Percentiles rank a stretch among this genome's conserved stretches.
Conservation (phyloP, 1,139 yeast genomes). For the Blastobotrys ciferrii region DNA sequence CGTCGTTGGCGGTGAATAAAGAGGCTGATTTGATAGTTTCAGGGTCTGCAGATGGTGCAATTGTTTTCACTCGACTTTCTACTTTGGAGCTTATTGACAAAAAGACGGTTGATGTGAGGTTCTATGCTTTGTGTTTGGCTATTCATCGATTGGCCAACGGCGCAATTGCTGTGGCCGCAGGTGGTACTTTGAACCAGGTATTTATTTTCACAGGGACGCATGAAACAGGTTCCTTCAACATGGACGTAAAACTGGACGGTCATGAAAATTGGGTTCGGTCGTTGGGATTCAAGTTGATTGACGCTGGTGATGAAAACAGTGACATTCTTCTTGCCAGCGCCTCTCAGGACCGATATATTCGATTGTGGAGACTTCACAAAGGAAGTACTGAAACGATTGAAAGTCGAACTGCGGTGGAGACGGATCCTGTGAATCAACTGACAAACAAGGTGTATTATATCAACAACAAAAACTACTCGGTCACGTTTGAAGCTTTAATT, state of each 20-base stretch:
- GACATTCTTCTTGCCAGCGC: constrained; percentile 73
- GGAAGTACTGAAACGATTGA: constrained; percentile 41
- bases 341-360: constrained; percentile 83
- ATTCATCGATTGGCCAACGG: constrained; percentile 36
- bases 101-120: constrained; percentile 39
- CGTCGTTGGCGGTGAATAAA: constrained; percentile 44
- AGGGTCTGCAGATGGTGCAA: constrained; percentile 65
- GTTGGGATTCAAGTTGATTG: constrained; percentile 53
- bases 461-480: constrained; percentile 44
- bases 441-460: constrained; percentile 33
- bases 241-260: constrained; percentile 63
- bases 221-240: constrained; percentile 21
- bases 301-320: constrained; percentile 39
- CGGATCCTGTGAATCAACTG: constrained; percentile 23
- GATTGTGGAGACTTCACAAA: constrained; percentile 73
- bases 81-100: constrained; percentile 19
- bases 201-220: constrained; percentile 45
- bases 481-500: constrained; percentile 85
- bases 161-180: constrained; percentile 56
- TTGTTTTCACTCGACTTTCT: constrained; percentile 48
- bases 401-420: constrained; percentile 22
- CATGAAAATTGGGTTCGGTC: constrained; percentile 95
- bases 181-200: constrained; percentile 70
- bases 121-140: constrained; percentile 66
- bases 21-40: constrained; percentile 46